Percentiles rank a stretch among this genome's conserved stretches.
Conservation (phyloP, 176 grass and related monocot genomes). For the Saccharum spontaneum region DNA sequence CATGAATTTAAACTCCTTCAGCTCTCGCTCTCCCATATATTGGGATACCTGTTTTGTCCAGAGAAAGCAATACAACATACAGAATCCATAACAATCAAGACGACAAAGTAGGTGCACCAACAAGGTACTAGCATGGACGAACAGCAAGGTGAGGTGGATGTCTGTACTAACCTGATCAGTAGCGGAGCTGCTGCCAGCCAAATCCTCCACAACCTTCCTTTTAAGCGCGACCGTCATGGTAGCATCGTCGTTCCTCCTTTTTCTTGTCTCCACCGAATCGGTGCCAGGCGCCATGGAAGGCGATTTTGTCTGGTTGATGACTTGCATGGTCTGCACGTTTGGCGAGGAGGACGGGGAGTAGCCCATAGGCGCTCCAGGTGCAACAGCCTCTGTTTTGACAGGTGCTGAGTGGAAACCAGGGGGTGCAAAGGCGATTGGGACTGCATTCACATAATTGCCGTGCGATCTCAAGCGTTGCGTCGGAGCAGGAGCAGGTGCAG, state of each 20-base stretch:
- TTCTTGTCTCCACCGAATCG: slow-evolving; percentile 11
- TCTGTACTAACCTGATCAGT: slow-evolving; percentile 18
- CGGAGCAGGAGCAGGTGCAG: neutral
- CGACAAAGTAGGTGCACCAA: neutral
- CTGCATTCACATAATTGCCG: neutral
- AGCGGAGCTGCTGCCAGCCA: neutral
- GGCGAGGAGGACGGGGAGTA: neutral
- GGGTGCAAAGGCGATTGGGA: slow-evolving; percentile 5
- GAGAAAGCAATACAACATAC: neutral
- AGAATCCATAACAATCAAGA: neutral
- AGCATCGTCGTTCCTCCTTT: slow-evolving; percentile 10
- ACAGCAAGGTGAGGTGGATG: neutral
- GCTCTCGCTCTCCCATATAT: slow-evolving; percentile 11
- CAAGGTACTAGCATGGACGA: neutral
- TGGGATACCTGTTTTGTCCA: slow-evolving; percentile 16
- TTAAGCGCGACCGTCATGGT: neutral
- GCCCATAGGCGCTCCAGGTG: neutral
- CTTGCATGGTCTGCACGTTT: neutral
- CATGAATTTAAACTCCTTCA: slow-evolving; percentile 21
- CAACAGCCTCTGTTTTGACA: neutral
- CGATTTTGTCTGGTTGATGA: neutral
- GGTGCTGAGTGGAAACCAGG: neutral
- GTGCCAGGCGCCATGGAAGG: neutral
- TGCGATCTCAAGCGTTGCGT: neutral
- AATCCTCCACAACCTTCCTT: neutral